A percentile compares a stretch with the other conserved stretches of the same genome.
These are phyloP conservation scores for Xylariales sp. DNA, from an alignment of 2,329 filamentous ascomycete genomes.

Conservation along the genomic window DNA sequence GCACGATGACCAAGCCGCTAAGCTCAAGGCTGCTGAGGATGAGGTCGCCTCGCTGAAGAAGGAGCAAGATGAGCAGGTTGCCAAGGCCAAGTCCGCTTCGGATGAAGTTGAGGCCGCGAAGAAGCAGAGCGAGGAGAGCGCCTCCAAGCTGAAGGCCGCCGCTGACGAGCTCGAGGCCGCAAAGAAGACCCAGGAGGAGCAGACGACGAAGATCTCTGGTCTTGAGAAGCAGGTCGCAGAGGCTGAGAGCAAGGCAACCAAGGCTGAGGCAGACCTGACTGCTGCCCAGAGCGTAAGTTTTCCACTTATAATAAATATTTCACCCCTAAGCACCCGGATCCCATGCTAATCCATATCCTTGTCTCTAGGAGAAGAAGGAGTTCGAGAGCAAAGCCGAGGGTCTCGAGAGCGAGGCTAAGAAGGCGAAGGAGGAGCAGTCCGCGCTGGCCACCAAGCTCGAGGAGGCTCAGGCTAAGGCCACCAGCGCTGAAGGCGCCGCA, in stretches of 20 bases:
- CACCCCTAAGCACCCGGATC: no score
- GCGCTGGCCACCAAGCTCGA: conserved; percentile 4
- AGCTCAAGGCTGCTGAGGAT: conserved; percentile 18
- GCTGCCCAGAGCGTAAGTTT: conserved; percentile 24
- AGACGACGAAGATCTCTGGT: conserved; percentile 21
- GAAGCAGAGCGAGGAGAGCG: neutral
- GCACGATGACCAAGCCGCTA: conserved; percentile 23
- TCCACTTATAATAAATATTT: neutral
- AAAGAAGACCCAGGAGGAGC: conserved; percentile 26
- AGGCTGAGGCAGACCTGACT: conserved; percentile 31
- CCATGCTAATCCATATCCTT: neutral
- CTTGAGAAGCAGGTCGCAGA: conserved; percentile 26
- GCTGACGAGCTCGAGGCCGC: conserved; percentile 21
- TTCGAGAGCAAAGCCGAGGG: conserved; percentile 19
- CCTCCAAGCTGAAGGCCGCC: conserved; percentile 19
- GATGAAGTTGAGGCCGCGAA: neutral
- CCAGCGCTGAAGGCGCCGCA: conserved; percentile 7
- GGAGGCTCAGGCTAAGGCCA: conserved; percentile 1
- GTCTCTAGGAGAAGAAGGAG: conserved; percentile 18
- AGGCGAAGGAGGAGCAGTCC: conserved; percentile 7
- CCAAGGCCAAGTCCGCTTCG: conserved; percentile 16
- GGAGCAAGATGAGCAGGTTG: conserved; percentile 23
- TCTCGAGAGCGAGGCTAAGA: conserved; percentile 7
- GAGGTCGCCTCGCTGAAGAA: conserved; percentile 24
- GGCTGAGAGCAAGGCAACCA: conserved; percentile 30